phyloP scores from a whole-genome alignment of 345 rosid species.

The Lagerstroemia speciosa region DNA sequence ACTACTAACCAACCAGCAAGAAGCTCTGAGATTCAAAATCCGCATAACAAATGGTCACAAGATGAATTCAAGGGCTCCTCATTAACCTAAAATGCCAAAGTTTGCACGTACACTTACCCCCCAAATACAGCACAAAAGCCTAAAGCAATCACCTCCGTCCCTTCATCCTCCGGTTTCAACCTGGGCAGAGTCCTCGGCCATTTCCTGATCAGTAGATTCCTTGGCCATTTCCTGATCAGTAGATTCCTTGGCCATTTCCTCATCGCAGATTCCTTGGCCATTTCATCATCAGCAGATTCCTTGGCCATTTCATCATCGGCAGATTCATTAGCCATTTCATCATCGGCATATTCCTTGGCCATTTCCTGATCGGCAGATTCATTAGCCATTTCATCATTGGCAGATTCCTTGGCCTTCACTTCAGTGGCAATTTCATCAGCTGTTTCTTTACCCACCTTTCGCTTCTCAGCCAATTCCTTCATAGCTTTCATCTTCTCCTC shows the following conservation, averaged over 20 bases:
- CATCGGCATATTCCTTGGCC: conserved; percentile 16
- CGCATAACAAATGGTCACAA: too few species aligned
- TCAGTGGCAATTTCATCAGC: conserved; percentile 23
- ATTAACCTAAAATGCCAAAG: too few species aligned
- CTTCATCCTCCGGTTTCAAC: too few species aligned
- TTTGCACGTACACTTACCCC: too few species aligned
- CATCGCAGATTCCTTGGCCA: conserved; percentile 20
- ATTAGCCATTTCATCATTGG: too few species aligned
- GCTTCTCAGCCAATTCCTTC: conserved; percentile 28
- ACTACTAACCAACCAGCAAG: too few species aligned
- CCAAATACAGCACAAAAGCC: too few species aligned
- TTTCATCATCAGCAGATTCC: conserved; percentile 14
- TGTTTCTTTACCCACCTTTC: conserved; percentile 17
- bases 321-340: conserved; percentile 19
- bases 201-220: neutral
- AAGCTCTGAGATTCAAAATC: too few species aligned
- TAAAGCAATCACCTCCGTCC: too few species aligned
- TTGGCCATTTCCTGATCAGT: neutral
- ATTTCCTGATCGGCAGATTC: conserved; percentile 12
- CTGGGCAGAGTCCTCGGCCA: neutral
- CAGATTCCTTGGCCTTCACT: too few species aligned
- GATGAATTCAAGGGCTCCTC: too few species aligned
- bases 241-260: conserved; percentile 2
- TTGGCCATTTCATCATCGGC: conserved; percentile 15
- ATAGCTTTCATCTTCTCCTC: conserved; percentile 34